Evolutionary conservation across 2,329 filamentous ascomycete species (phyloP), one percentile per base, ranked within the genome.

Genomic region (Remersonia thermophila): DNA sequence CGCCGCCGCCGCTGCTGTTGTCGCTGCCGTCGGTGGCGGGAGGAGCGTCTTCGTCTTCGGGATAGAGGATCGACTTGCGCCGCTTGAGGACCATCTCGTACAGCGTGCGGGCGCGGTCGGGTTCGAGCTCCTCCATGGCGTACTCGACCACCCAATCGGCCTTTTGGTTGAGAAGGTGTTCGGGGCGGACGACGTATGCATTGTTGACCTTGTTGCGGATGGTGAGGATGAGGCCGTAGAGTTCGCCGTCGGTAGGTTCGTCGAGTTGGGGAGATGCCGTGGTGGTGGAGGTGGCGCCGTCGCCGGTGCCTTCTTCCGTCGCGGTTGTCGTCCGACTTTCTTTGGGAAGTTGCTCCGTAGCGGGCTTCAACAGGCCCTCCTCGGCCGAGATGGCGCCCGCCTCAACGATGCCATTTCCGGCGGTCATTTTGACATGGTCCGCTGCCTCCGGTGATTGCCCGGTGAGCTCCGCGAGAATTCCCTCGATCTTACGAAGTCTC

Each of bases 61-160:
- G 9, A 23, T 23, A 54, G 18, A 74, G 63, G 34, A 66, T 60
- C 1, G 39, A 43, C n/a, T 29, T 14, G 27, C 50, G 45, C 10
- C 47, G 45, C 10, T 33, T 30, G 13, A 42, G 37, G 9, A 40
- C 18, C 35, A 27, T 28, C 11, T 51, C 29, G 53, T 85, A 85
- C 16, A 81, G 55, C 1, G 38, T 56, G 41, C 55, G 56, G 1
- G 70, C 72, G 8, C 63, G 59, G 0, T 54, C 43, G 3, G 30
- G 44, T 0, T 57, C 35, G 2, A 86, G 62, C 45, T 87, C 80
- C 31, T 70, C 67, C 32, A 95, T 60, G 26, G 77, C 68, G 57
- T 93, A 95, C 48, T 91, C 75, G n/a, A 95, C 63, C 0, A 61
- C 55, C 87, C 87, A 95, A n/a, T n/a, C n/a, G 51, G 45, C 75